Evolutionary conservation across 257 asterid genomes (phyloP).

Genomic region (Solanum chilense): DNA sequence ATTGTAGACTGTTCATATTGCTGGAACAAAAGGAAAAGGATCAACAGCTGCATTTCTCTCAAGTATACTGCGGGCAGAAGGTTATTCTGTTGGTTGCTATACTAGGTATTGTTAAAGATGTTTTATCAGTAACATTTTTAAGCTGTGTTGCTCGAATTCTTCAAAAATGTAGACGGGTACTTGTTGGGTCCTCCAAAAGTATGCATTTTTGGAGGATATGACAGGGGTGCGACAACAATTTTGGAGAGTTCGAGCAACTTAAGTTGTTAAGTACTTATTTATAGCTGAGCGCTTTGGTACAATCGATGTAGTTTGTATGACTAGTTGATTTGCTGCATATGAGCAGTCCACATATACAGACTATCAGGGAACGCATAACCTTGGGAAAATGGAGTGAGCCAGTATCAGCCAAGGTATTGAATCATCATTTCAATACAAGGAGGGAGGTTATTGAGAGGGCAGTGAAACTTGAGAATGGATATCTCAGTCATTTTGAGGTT

Average conservation of each 20-base stretch:
- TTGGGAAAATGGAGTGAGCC: constrained; percentile 61
- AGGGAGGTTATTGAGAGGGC: constrained; percentile 48
- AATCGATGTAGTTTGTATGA: not conserved
- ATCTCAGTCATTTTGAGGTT: constrained; percentile 93
- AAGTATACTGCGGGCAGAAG: constrained; percentile 72
- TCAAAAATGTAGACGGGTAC: too few relatives aligned
- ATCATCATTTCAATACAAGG: constrained; percentile 45
- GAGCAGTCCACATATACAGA: constrained; percentile 79
- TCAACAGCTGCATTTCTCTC: constrained; percentile 89
- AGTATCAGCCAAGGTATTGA: constrained; percentile 50
- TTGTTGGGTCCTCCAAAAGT: too few relatives aligned
- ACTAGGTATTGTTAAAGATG: constrained; percentile 44
- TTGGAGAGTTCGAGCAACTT: too few relatives aligned
- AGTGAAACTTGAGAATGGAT: constrained; percentile 46
- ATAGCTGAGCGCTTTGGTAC: not conserved
- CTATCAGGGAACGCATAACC: constrained; percentile 87
- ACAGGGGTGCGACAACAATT: too few relatives aligned
- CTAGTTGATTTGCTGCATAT: not conserved
- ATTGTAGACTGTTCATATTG: constrained; percentile 67
- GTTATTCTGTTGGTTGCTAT: constrained; percentile 91
- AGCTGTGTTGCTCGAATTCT: too few relatives aligned
- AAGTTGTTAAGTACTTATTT: not conserved
- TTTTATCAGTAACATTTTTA: not conserved
- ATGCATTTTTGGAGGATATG: too few relatives aligned
- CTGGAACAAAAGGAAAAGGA: constrained; percentile 98